Evolutionary conservation across 768 basidiomycete species (phyloP).

Genomic region (Trametopsis cervina): DNA sequence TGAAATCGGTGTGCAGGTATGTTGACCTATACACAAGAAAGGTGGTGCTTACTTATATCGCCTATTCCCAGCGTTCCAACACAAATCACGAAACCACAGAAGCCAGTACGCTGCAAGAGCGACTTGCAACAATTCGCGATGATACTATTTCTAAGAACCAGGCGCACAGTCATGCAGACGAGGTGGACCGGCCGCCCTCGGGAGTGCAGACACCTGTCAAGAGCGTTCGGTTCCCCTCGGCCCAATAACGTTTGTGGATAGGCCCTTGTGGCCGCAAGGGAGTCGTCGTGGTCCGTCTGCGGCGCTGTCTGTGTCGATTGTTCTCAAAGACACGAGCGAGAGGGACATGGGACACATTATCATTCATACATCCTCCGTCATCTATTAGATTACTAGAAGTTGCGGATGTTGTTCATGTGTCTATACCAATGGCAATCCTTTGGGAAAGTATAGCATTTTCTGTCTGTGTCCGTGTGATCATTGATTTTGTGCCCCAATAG

Average conservation of each 20-base stretch:
- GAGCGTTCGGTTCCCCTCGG: slow-evolving; percentile 28
- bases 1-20: background rate
- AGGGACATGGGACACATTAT: no score
- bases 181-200: background rate
- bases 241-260: slow-evolving; percentile 25
- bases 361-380: no score
- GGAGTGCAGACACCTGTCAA: slow-evolving; percentile 11
- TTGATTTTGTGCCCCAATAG: no score
- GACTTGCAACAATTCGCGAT: background rate
- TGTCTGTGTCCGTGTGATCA: no score
- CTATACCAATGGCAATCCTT: no score
- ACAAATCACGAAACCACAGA: background rate
- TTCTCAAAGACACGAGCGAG: no score
- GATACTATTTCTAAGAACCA: background rate
- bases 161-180: background rate
- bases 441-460: no score
- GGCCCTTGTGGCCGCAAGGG: background rate
- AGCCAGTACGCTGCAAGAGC: background rate
- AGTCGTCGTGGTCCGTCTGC: no score
- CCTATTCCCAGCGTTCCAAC: background rate
- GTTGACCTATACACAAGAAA: background rate
- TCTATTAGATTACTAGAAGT: no score
- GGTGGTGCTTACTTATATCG: background rate
- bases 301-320: no score
- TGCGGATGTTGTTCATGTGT: no score